A percentile compares a stretch with the other conserved stretches of the same genome.
Conservation (phyloP, 1,284 basidiomycete genomes). For the Ceratobasidium sp. region DNA sequence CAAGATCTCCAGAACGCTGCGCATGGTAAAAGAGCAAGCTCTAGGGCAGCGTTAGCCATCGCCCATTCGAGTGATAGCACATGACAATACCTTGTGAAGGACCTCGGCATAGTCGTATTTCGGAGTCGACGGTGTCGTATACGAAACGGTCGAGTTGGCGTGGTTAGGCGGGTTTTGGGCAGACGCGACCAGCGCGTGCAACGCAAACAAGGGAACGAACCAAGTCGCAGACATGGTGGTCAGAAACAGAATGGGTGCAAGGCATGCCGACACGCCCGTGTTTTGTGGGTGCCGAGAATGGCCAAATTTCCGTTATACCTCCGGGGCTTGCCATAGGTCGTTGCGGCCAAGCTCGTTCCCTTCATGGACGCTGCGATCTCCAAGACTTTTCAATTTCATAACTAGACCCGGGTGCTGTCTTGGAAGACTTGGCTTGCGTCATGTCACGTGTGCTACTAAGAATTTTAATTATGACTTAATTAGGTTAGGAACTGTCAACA, state of each 20-base stretch:
- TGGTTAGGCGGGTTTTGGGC: constrained; percentile 38
- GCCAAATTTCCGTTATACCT: neutral
- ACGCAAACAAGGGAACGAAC: neutral
- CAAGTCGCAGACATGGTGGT: neutral
- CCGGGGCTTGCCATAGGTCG: neutral
- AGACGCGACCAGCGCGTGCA: neutral
- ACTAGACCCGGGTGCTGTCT: neutral
- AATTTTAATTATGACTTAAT: too few species aligned
- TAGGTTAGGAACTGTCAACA: too few species aligned
- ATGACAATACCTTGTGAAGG: constrained; percentile 31
- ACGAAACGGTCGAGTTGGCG: constrained; percentile 40
- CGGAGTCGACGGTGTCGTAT: constrained; percentile 29
- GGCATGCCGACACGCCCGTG: neutral
- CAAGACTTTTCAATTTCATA: too few species aligned
- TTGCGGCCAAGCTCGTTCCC: neutral
- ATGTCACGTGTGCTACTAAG: neutral
- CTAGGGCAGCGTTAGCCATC: neutral
- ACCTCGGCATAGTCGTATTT: constrained; percentile 43
- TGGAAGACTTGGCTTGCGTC: neutral
- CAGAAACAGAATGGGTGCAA: neutral
- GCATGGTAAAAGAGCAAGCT: constrained; percentile 42
- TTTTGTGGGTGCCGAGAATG: neutral
- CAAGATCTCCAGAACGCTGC: constrained; percentile 40
- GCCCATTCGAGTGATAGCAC: neutral
- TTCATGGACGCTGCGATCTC: neutral